Percentiles rank a stretch among this genome's conserved stretches.
These are phyloP conservation scores for Daldinia sp. DNA, from an alignment of 2,329 filamentous ascomycete genomes.

Conservation along the genomic window DNA sequence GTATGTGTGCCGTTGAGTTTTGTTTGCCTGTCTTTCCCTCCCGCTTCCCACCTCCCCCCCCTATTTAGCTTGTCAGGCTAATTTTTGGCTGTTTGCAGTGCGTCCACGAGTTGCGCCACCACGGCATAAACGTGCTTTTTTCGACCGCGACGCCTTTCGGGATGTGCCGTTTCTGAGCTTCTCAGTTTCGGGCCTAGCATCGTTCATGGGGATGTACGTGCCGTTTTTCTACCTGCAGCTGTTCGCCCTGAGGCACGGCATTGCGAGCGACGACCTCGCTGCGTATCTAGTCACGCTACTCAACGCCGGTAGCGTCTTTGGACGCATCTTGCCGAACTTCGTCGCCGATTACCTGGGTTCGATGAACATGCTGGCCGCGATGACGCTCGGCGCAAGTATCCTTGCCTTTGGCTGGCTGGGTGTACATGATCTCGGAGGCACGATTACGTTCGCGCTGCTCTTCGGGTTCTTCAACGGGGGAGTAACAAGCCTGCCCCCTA, in stretches of 20 bases:
- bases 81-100: conserved; percentile 36
- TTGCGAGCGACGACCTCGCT: conserved; percentile 30
- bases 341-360: conserved; percentile 52
- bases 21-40: not conserved
- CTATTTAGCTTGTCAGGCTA: not conserved
- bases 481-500: conserved; percentile 52
- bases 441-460: conserved; percentile 51
- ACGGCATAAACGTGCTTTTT: conserved; percentile 41
- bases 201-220: conserved; percentile 54
- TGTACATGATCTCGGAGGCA: conserved; percentile 43
- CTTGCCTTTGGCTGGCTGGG: conserved; percentile 52
- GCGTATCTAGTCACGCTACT: conserved; percentile 54
- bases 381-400: conserved; percentile 46
- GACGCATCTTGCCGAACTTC: conserved; percentile 54
- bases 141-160: conserved; percentile 48
- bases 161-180: conserved; percentile 50
- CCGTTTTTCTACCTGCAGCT: conserved; percentile 54
- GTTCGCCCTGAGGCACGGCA: conserved; percentile 35
- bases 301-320: conserved; percentile 54
- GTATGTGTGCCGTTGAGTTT: not conserved
- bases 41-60: not conserved
- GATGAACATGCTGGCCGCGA: conserved; percentile 49
- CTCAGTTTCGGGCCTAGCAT: conserved; percentile 46
- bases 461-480: conserved; percentile 55
- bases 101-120: conserved; percentile 45